Base-by-base conservation (phyloP, 108 stramenopile species). In the Cyclotella kingstonii region DNA sequence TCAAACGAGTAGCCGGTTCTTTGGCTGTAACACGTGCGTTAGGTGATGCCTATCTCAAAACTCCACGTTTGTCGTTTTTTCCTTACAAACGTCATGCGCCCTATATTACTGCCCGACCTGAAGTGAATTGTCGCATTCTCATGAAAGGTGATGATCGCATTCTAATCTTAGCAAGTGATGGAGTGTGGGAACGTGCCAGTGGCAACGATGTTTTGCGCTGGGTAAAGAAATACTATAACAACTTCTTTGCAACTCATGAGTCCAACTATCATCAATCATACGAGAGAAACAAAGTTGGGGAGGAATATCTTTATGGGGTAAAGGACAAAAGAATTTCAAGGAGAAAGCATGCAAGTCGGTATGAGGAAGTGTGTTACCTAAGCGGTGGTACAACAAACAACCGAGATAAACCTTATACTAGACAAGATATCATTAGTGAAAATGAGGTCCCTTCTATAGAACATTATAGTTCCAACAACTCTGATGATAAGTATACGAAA, bases 21-120 rank as follows among this genome's bases (percentile, higher is more conserved):
- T 58, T 93, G 17, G 86, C 88, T 4, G 91, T 93, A 9, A 93
- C 91, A 5, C 60, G 91, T 44, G 91, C 91, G 1, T 68, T 93
- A 0, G 91, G 91, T 7, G 91, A 93, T 60, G 88, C 88, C 0
- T 93, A 93, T 44, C 77, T 93, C 33, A 93, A 93, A 61, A 90
- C 88, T 28, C 86, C 86, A 33, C 57, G 70, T 5, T 58, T 93
- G 45, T 83, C 81, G n/a, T 93, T 93, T 63, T 75, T 67, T 55
- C 91, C 88, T 0, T 90, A 90, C 85, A 89, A 89, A 47, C 51
- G 69, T 15, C 85, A 87, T 54, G 83, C 83, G 3, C 88, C 92
- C 1, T 93, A 90, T 69, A 93, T 93, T 36, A 90, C 89, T 17
- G 92, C 84, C 7, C 61, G 78, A 33, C 92, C 92, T 19, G 92